Conservation (phyloP, 2,329 filamentous ascomycete species). For the Sporothrix schenckii region DNA sequence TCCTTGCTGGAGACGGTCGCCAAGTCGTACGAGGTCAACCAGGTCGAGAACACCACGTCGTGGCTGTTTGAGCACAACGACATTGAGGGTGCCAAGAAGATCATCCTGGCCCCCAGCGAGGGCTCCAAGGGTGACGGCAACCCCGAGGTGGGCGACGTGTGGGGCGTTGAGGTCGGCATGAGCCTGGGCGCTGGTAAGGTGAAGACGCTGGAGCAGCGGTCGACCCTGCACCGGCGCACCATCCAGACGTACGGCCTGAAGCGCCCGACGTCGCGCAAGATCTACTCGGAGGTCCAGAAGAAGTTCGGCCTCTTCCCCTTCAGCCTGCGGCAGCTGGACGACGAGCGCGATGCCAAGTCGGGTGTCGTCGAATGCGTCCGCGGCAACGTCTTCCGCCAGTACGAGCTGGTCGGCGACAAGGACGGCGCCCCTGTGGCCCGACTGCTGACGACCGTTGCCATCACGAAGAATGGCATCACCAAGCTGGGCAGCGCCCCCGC, state of each 20-base stretch:
- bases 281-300: conserved; percentile 91
- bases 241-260: conserved; percentile 90
- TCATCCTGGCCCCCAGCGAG: conserved; percentile 84
- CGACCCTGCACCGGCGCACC: conserved; percentile 92
- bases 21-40: conserved; percentile 85
- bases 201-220: conserved; percentile 83
- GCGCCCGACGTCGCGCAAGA: conserved; percentile 88
- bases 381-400: conserved; percentile 88
- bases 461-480: conserved; percentile 96
- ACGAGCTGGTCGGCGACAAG: conserved; percentile 94
- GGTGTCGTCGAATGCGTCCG: conserved; percentile 96
- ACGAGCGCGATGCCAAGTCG: conserved; percentile 93
- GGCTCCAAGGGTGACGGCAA: conserved; percentile 87
- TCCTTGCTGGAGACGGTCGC: conserved; percentile 86
- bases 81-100: conserved; percentile 97
- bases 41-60: conserved; percentile 97
- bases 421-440: conserved; percentile 82
- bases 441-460: conserved; percentile 86
- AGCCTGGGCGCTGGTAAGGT: conserved; percentile 91
- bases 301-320: conserved; percentile 98
- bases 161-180: conserved; percentile 96
- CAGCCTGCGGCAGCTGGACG: conserved; percentile 93
- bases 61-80: conserved; percentile 97
- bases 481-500: conserved; percentile 77
- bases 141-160: conserved; percentile 88